These are phyloP conservation scores for Cryomyces minteri DNA, from an alignment of 495 filamentous ascomycete species.

Conservation along the genomic window DNA sequence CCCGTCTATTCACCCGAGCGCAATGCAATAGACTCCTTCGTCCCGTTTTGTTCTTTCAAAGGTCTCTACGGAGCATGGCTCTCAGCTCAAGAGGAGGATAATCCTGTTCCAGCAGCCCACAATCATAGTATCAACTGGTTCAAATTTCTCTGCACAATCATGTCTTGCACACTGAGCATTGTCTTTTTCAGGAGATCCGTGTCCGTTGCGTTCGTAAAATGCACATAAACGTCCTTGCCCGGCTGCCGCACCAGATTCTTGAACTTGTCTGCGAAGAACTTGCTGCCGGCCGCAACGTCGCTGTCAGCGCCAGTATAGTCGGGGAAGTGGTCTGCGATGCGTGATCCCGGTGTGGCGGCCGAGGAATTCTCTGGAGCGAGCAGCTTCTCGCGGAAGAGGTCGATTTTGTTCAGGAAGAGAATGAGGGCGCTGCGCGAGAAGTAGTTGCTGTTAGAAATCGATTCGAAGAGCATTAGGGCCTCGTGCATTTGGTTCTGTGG, in stretches of 20 bases:
- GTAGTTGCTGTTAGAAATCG: constrained; percentile 93
- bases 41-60: not conserved
- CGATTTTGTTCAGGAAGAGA: constrained; percentile 98
- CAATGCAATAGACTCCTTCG: not conserved
- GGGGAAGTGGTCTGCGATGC: constrained; percentile 75
- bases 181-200: constrained; percentile 96
- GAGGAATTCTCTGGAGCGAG: constrained; percentile 35
- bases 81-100: not conserved
- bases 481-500: constrained; percentile 99
- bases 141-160: constrained; percentile 97
- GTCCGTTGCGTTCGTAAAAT: constrained; percentile 89
- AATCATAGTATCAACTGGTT: constrained; percentile 75
- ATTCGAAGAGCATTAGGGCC: constrained; percentile 94
- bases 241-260: constrained; percentile 68
- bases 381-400: constrained; percentile 88
- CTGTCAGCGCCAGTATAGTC: constrained; percentile 56
- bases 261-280: constrained; percentile 86
- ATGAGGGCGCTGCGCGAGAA: constrained; percentile 93
- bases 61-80: not conserved
- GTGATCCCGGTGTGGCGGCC: too few relatives aligned
- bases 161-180: constrained; percentile 94
- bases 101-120: not conserved
- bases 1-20: not conserved
- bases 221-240: constrained; percentile 72
- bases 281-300: constrained; percentile 43